phyloP scores from a whole-genome alignment of 768 basidiomycete genomes.

The Trametes villosa region DNA sequence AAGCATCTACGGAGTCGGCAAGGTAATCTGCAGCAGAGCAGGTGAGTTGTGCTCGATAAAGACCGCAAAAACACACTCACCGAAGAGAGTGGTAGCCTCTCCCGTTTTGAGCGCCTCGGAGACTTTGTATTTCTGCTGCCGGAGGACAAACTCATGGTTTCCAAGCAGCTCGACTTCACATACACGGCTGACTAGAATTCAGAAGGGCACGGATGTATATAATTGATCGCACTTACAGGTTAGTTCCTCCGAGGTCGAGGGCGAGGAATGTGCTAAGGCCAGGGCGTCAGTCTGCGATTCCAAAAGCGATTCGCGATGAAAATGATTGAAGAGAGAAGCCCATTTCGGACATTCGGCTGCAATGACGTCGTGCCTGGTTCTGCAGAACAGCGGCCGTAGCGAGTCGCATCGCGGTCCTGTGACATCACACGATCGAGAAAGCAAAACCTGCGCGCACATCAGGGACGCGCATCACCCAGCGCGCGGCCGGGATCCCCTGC shows the following conservation, averaged over 20 bases:
- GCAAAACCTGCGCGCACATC: neutral
- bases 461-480: neutral
- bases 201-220: neutral
- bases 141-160: conserved; percentile 84
- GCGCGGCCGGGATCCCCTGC: no score
- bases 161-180: conserved; percentile 94
- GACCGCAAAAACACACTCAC: conserved; percentile 43
- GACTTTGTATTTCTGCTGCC: conserved; percentile 96
- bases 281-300: neutral
- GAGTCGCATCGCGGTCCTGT: conserved; percentile 7
- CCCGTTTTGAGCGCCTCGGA: conserved; percentile 93
- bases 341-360: neutral
- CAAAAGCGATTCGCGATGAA: neutral
- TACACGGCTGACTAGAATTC: conserved; percentile 65
- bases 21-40: conserved; percentile 76
- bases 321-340: neutral
- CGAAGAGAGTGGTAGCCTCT: conserved; percentile 85
- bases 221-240: conserved; percentile 67
- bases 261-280: conserved; percentile 86
- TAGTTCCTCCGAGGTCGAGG: conserved; percentile 96
- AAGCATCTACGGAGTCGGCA: conserved; percentile 94
- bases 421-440: neutral
- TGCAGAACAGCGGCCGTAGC: neutral
- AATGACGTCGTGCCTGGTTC: neutral
- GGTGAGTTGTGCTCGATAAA: neutral